These are phyloP conservation scores for Lagenidium sp. DNA, from an alignment of 352 stramenopile genomes.

Conservation along the genomic window DNA sequence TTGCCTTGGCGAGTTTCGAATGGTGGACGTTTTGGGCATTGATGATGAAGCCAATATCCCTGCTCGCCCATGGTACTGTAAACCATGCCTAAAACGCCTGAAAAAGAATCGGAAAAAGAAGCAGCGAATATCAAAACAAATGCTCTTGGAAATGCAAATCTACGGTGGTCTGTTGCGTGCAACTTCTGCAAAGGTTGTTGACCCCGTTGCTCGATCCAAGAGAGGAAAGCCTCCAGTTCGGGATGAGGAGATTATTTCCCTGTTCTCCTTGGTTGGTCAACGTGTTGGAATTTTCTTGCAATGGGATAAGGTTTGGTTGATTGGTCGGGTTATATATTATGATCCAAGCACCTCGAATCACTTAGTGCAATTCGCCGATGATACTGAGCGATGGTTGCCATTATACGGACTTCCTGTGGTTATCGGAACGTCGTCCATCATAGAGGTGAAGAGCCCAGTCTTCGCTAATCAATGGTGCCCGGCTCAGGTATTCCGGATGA, in stretches of 20 bases:
- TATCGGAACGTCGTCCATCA: constrained; percentile 47
- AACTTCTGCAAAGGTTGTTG: constrained; percentile 53
- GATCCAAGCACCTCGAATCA: constrained; percentile 42
- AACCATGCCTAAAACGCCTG: constrained; percentile 42
- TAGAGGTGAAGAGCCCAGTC: constrained; percentile 60
- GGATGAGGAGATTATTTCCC: constrained; percentile 27
- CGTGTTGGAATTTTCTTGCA: constrained; percentile 56
- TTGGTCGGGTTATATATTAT: constrained; percentile 58
- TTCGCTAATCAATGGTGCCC: constrained; percentile 68
- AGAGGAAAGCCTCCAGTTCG: constrained; percentile 40
- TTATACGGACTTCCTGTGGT: constrained; percentile 65
- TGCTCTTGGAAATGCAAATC: constrained; percentile 78
- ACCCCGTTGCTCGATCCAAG: constrained; percentile 29
- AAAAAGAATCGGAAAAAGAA: constrained; percentile 77
- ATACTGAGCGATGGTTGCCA: constrained; percentile 39
- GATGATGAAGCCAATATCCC: constrained; percentile 22
- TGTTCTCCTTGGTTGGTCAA: constrained; percentile 60
- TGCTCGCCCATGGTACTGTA: constrained; percentile 69
- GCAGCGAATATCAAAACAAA: constrained; percentile 76
- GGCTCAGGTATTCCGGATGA: constrained; percentile 56
- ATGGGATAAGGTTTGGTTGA: constrained; percentile 76
- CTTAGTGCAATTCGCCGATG: constrained; percentile 65
- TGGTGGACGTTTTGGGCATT: constrained; percentile 46
- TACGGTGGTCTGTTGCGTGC: constrained; percentile 56
- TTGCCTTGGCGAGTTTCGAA: constrained; percentile 65